Base-by-base conservation (phyloP, 805 yeast genomes). In the Spathaspora passalidarum region DNA sequence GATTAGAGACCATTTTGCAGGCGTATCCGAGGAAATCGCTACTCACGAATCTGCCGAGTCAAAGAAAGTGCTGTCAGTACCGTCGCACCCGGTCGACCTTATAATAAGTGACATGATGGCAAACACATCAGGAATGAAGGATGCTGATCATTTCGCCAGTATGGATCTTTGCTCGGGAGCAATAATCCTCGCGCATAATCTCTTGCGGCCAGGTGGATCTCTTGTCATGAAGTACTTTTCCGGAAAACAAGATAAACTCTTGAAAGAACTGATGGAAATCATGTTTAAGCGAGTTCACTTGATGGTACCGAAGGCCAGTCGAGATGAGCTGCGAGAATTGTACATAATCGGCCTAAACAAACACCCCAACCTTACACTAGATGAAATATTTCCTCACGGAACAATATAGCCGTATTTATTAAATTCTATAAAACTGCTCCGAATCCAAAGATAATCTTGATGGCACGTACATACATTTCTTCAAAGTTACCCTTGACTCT, bases 131-230 rank as follows among this genome's bases (percentile, higher is more conserved):
- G 98, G 99, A 3, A 67, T 88, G 35, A 79, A 83, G 8, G 81
- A 86, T 35, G 79, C 80, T 51, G 99, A 92, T 62, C 98, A 92
- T 65, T 68, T 77, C 11, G 81, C 80, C 53, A 89, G 96, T 49
- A 85, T 94, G 88, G 91, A 91, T 59, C 69, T 92, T 22, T 92
- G 97, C 63, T 94, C 88, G 56, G 97, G 97, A 0, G 97, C 96
- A 0, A 63, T 94, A 43, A 73, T 88, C 5, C 75, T 91, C 42
- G 84, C 95, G 1, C 73, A 84, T 44, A 85, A 82, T 49, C 65
- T 87, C n/a, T 65, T 94, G 21, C 80, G 73, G 49, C 79, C 82
- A 4, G 79, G 79, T 21, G 99, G 99, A 0, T 57, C 69, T 9
- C 79, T 88, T 57, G 84, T 89, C 11, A 86, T 96, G 72, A 94